Conservation (phyloP, 2,329 filamentous ascomycete genomes). For the Diaporthe sp. region DNA sequence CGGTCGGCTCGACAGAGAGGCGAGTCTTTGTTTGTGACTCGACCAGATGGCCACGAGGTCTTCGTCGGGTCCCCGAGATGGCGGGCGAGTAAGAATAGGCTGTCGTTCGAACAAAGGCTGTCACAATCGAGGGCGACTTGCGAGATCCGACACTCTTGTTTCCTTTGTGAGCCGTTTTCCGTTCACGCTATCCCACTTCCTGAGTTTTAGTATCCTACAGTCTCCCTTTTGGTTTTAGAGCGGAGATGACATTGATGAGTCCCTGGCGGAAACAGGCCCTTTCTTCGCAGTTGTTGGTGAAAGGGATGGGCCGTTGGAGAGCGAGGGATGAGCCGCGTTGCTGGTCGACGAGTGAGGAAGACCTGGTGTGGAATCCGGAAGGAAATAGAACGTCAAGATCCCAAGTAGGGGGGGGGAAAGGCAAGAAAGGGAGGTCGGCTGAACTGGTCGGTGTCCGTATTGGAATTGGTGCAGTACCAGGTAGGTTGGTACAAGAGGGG, state of each 20-base stretch:
- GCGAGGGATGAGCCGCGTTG: constrained; percentile 30
- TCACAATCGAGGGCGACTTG: constrained; percentile 25
- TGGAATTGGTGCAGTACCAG: constrained; percentile 17
- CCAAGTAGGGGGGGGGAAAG: constrained; percentile 25
- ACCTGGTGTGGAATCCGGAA: constrained; percentile 28
- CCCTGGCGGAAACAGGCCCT: constrained; percentile 15
- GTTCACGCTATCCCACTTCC: constrained; percentile 2
- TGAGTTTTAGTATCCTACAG: constrained; percentile 21
- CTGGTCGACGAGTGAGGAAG: constrained; percentile 25
- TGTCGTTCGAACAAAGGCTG: constrained; percentile 27
- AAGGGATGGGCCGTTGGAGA: constrained; percentile 20
- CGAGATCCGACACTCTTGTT: constrained; percentile 22
- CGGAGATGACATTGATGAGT: constrained; percentile 33
- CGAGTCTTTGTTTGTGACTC: constrained; percentile 11
- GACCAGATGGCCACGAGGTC: constrained; percentile 19
- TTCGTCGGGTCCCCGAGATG: background rate
- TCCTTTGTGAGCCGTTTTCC: constrained; percentile 5
- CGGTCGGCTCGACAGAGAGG: background rate
- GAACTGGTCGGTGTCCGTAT: constrained; percentile 25
- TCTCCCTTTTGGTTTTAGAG: constrained; percentile 29
- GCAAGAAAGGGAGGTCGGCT: constrained; percentile 21
- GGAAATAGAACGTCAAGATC: constrained; percentile 24
- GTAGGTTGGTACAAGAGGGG: background rate
- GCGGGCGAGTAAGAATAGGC: constrained; percentile 18
- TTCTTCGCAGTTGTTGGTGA: constrained; percentile 16